Conservation (phyloP, 257 asterid species). For the Nicotiana tomentosiformis region DNA sequence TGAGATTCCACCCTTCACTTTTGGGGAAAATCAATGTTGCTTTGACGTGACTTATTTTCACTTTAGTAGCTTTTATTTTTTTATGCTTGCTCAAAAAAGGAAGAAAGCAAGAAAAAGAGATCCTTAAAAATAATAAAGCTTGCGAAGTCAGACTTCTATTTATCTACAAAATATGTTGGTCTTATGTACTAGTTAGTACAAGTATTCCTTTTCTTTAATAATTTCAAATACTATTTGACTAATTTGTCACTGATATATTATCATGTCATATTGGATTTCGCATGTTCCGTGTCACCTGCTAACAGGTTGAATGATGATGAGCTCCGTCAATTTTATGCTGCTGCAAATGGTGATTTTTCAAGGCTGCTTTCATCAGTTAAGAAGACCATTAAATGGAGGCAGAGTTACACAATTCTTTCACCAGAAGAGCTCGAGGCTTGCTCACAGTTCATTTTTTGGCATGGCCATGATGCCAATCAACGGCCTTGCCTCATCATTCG, state of each 20-base stretch:
- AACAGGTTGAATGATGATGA: slow-evolving; percentile 37
- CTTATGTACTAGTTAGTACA: not conserved
- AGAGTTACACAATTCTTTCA: slow-evolving; percentile 22
- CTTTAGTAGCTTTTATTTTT: not conserved
- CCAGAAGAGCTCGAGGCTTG: slow-evolving; percentile 28
- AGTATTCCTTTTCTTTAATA: not conserved
- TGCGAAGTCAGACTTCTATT: not conserved
- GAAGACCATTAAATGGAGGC: slow-evolving; percentile 40
- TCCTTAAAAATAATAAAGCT: not conserved
- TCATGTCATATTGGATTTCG: not conserved
- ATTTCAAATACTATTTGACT: not conserved
- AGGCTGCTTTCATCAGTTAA: slow-evolving; percentile 33
- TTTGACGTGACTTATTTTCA: not conserved
- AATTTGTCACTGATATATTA: not conserved
- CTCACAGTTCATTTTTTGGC: slow-evolving; percentile 39
- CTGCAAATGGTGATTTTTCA: slow-evolving; percentile 31
- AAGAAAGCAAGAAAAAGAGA: not conserved
- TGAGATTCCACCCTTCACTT: slow-evolving; percentile 2
- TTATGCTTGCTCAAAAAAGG: not conserved
- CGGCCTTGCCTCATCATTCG: slow-evolving; percentile 41
- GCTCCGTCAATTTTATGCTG: slow-evolving; percentile 29
- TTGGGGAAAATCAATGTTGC: not conserved
- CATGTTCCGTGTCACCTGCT: not conserved
- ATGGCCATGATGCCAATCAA: slow-evolving; percentile 24
- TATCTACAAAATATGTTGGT: not conserved